Conservation (phyloP, 2,329 filamentous ascomycete genomes). For the Allantophomopsis lycopodina region DNA sequence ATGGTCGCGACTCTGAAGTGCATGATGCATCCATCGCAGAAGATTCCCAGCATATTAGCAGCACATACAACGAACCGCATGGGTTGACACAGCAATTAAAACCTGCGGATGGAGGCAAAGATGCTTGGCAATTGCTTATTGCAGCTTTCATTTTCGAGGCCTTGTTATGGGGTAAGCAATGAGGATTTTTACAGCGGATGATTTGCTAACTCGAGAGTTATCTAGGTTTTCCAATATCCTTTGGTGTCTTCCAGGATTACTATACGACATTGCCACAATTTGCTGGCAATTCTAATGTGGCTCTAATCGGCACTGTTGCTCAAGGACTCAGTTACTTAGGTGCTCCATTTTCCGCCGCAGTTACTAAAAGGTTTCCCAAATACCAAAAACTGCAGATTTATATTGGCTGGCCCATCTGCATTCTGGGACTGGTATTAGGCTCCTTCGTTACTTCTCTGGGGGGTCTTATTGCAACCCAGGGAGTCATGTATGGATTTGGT, state of each 20-base stretch:
- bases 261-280: conserved; percentile 49
- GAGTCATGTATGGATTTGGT: conserved; percentile 44
- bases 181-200: conserved; percentile 23
- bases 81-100: not conserved
- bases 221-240: conserved; percentile 56
- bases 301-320: conserved; percentile 43
- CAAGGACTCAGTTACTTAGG: conserved; percentile 20
- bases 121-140: conserved; percentile 29
- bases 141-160: conserved; percentile 36
- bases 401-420: conserved; percentile 24
- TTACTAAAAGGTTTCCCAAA: conserved; percentile 19
- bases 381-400: conserved; percentile 22
- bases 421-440: conserved; percentile 7
- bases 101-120: conserved; percentile 15
- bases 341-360: conserved; percentile 18
- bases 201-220: conserved; percentile 39
- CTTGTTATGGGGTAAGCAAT: conserved; percentile 33
- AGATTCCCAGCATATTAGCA: too few relatives aligned
- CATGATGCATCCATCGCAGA: too few relatives aligned
- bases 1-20: too few relatives aligned
- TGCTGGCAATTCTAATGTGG: conserved; percentile 29
- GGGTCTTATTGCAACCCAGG: conserved; percentile 43
- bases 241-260: conserved; percentile 59
- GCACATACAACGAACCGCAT: too few relatives aligned
- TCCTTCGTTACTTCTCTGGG: conserved; percentile 20